phyloP scores from a whole-genome alignment of 2,329 filamentous ascomycete species.

The Clonostachys rhizophaga region DNA sequence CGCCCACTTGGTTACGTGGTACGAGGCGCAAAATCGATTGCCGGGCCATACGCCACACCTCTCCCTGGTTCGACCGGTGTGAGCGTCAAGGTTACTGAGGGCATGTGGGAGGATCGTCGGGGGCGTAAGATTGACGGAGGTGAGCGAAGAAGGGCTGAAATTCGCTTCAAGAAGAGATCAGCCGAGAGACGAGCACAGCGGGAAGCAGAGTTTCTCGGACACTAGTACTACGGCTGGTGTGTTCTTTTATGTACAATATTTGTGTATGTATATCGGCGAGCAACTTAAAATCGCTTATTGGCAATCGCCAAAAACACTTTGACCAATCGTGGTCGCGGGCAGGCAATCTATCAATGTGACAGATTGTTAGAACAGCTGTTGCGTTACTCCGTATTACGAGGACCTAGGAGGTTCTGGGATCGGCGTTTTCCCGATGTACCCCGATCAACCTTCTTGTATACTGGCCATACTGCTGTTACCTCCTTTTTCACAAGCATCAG shows the following conservation, averaged over 20 bases:
- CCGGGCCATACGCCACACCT: conserved; percentile 68
- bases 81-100: conserved; percentile 68
- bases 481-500: no score
- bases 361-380: no score
- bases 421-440: no score
- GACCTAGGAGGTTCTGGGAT: no score
- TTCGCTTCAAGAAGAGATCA: conserved; percentile 79
- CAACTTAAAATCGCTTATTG: neutral
- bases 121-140: conserved; percentile 95
- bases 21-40: conserved; percentile 62
- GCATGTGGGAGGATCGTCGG: conserved; percentile 86
- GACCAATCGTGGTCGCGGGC: no score
- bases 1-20: conserved; percentile 53
- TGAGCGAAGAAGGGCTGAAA: conserved; percentile 82
- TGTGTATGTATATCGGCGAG: neutral
- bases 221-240: no score
- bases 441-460: no score
- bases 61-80: conserved; percentile 62
- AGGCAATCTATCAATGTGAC: no score
- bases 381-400: no score
- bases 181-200: conserved; percentile 71
- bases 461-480: no score
- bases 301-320: neutral
- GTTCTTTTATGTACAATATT: neutral
- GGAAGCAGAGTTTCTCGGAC: conserved; percentile 28